Conservation (phyloP, 768 basidiomycete genomes). For the Termitomyces sp. region DNA sequence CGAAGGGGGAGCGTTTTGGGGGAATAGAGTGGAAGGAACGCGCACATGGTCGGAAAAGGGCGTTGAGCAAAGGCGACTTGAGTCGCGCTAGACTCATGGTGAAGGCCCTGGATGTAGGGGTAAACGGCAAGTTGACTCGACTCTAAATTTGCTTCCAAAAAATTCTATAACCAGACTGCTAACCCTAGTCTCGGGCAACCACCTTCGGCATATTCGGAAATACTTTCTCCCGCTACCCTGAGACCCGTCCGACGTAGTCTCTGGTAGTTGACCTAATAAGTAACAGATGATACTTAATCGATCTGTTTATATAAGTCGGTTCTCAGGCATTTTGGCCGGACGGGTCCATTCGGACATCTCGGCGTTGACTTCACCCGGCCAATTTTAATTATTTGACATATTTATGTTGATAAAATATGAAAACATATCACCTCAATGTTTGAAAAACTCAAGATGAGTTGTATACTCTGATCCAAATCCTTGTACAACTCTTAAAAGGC, state of each 20-base stretch:
- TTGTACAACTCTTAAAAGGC: too few species aligned
- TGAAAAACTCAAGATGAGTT: too few species aligned
- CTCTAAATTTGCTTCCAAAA: constrained; percentile 10
- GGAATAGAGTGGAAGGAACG: constrained; percentile 53
- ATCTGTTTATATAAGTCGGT: too few species aligned
- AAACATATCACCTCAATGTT: too few species aligned
- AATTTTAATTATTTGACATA: too few species aligned
- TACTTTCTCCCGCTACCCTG: background rate
- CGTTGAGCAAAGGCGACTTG: constrained; percentile 33
- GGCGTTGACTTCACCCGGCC: too few species aligned
- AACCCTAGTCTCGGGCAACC: constrained; percentile 9
- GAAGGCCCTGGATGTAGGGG: constrained; percentile 13
- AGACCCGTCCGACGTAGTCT: constrained; percentile 5
- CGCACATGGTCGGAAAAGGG: constrained; percentile 26
- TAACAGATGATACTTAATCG: too few species aligned
- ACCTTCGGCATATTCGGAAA: constrained; percentile 3
- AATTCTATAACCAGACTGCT: constrained; percentile 5
- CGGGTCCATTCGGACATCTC: too few species aligned
- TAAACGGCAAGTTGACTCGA: constrained; percentile 15
- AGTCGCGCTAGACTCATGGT: constrained; percentile 42
- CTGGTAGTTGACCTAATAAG: too few species aligned
- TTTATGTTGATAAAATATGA: too few species aligned
- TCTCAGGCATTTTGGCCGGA: too few species aligned
- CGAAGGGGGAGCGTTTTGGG: constrained; percentile 30
- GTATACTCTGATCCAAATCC: too few species aligned